Conservation (phyloP, 768 basidiomycete species). For the Boletus sp. region DNA sequence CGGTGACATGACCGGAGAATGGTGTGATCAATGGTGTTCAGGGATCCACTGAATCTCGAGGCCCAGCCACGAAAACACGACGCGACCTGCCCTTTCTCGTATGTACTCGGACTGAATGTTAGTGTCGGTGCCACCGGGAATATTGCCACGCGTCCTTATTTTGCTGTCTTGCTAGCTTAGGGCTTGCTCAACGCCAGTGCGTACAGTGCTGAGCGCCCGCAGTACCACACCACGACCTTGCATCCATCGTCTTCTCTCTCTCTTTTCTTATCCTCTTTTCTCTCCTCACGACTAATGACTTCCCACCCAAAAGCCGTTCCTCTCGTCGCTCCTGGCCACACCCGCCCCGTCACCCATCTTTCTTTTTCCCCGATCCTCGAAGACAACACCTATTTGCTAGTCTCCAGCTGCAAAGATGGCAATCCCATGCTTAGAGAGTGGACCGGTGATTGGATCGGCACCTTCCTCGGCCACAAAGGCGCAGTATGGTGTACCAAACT, state of each 20-base stretch:
- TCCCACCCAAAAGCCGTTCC: constrained; percentile 65
- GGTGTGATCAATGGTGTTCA: no score
- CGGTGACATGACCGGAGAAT: no score
- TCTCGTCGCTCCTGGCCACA: constrained; percentile 83
- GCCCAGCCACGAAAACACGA: no score
- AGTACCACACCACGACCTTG: constrained; percentile 13
- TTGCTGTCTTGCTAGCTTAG: neutral
- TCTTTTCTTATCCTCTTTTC: neutral
- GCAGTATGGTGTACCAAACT: constrained; percentile 98
- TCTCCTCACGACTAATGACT: constrained; percentile 52
- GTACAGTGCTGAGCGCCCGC: constrained; percentile 47
- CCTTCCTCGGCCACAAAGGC: constrained; percentile 86
- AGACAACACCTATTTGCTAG: constrained; percentile 84
- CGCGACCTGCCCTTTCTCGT: no score
- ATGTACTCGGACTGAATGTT: no score
- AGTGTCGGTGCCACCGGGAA: neutral
- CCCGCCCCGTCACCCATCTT: constrained; percentile 88
- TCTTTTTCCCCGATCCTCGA: constrained; percentile 87
- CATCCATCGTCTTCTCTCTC: neutral
- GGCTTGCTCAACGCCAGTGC: constrained; percentile 31
- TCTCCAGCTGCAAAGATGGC: constrained; percentile 98
- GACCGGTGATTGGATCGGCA: constrained; percentile 99
- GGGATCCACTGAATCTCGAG: no score
- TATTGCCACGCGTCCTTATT: constrained; percentile 14
- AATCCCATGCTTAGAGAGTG: constrained; percentile 96